phyloP scores from a whole-genome alignment of 257 asterid species.

The Solanum tacnaense region DNA sequence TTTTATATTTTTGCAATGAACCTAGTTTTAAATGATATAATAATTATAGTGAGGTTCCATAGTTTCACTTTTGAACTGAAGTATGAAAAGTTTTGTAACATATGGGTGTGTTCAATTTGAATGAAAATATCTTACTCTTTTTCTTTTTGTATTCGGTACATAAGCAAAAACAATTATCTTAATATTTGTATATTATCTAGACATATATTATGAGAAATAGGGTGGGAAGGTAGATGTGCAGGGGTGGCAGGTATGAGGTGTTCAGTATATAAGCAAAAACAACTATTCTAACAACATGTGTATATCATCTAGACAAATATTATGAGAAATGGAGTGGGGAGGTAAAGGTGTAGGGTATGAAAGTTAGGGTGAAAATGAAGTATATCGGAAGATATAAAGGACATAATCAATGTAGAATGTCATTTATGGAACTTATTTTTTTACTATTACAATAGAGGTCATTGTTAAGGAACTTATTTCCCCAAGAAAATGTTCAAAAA shows the following conservation, averaged over 20 bases:
- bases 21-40: background rate
- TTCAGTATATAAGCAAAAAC: background rate
- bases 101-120: background rate
- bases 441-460: background rate
- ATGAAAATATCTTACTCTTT: background rate
- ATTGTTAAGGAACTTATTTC: background rate
- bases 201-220: too few species aligned
- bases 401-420: background rate
- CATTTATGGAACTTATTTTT: fast-evolving
- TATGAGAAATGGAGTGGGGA: too few species aligned
- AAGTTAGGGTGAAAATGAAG: fast-evolving
- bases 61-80: background rate
- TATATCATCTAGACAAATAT: background rate
- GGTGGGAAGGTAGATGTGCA: background rate
- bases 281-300: fast-evolving
- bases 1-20: background rate
- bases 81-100: background rate
- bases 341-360: background rate
- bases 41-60: background rate
- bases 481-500: background rate
- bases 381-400: fast-evolving
- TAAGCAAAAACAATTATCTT: too few species aligned
- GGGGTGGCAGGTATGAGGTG: background rate
- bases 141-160: too few species aligned
- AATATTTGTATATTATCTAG: too few species aligned